Conservation (phyloP, 2,329 filamentous ascomycete species). For the Nannizziopsis barbatae region DNA sequence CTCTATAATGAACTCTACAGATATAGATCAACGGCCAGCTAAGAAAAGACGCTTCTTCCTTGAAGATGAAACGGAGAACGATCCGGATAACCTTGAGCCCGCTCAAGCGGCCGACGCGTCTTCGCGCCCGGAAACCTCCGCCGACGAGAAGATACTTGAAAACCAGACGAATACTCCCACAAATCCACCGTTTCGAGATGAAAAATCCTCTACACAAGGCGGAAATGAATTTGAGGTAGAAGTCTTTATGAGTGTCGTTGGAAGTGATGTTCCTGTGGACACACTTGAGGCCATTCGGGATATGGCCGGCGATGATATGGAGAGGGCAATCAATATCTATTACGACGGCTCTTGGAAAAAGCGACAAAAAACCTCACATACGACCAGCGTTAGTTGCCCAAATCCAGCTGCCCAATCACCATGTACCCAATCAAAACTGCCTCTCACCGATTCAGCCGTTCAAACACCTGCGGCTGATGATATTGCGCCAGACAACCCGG, state of each 20-base stretch:
- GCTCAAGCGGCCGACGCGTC: conserved; percentile 7
- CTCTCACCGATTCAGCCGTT: neutral
- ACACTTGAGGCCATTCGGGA: conserved; percentile 40
- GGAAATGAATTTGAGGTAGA: conserved; percentile 42
- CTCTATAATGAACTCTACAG: conserved; percentile 27
- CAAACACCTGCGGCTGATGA: conserved; percentile 8
- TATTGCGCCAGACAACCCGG: conserved; percentile 29
- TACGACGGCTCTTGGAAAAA: conserved; percentile 53
- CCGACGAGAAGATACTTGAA: neutral
- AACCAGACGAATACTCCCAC: conserved; percentile 9
- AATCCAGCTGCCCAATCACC: neutral
- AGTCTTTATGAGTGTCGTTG: conserved; percentile 49
- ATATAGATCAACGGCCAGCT: conserved; percentile 43
- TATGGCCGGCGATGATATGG: conserved; percentile 43
- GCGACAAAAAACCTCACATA: conserved; percentile 1
- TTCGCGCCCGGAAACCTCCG: neutral
- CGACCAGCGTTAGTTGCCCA: no score
- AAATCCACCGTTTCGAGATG: neutral
- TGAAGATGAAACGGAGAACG: conserved; percentile 33
- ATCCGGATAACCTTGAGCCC: conserved; percentile 1
- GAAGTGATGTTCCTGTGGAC: conserved; percentile 37
- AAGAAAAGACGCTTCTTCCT: conserved; percentile 56
- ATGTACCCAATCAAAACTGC: neutral
- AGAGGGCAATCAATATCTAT: conserved; percentile 53
- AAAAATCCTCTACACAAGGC: neutral